Evolutionary conservation across 257 asterid species (phyloP), one percentile per base, ranked within the genome.

Genomic region (Salvia hispanica): DNA sequence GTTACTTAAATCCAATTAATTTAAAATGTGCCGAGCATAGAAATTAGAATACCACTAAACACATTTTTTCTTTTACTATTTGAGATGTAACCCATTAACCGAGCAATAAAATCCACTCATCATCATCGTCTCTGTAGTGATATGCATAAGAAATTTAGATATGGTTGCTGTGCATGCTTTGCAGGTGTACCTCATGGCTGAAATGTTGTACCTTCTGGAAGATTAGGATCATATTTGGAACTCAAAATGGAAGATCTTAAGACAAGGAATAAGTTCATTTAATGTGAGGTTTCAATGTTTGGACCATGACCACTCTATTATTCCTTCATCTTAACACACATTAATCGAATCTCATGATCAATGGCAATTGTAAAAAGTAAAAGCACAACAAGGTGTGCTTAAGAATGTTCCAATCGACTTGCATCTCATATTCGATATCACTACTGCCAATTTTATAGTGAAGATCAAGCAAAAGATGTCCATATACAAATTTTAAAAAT

Each of bases 371-470:
- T 1, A 10, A 36, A 15, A 75, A 54, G 51, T 55, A 77, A 78
- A 56, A 79, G 80, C 69, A 78, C 75, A 51, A 69, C 47, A 66
- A 77, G 36, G 33, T 57, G 64, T 34, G 53, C 84, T 82, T 76
- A 76, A 58, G 88, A 83, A 81, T 83, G 83, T 82, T 78, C 87
- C 84, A 75, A 31, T 56, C 33, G 2, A 76, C 28, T 73, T 66
- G 83, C 69, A 60, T 80, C 78, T 51, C 75, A 69, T 74, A 71
- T 75, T 70, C 9, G 25, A 51, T 69, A 54, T 50, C n/a, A 64
- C 54, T 16, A 43, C 12, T 36, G 31, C 11, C 31, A 51, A 53
- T 45, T 39, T 3, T 40, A 68, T 72, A 79, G 55, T 44, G 61
- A 62, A 60, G 55, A 78, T 5, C 43, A 80, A 76, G 75, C 57